Evolutionary conservation across 257 asterid genomes (phyloP), one percentile per base, ranked within the genome.

Genomic region (Echium plantagineum): DNA sequence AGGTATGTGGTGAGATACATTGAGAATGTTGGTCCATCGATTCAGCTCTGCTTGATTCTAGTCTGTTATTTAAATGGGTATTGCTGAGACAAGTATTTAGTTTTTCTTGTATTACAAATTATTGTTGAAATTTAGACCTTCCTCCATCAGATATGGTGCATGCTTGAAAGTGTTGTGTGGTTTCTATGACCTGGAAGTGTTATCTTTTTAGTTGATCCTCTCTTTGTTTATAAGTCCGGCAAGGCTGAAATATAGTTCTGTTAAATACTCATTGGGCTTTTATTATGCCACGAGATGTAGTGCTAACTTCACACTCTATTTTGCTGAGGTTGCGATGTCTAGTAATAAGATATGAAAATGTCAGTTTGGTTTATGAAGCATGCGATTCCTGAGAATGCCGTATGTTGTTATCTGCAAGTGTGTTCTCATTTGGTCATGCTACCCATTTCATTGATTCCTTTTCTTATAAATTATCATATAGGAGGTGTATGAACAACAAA

Each of bases 401-500:
- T 18, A 19, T 53, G 19, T 9, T 53, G 57, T 55, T 20, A 19
- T 16, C 18, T 5, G 5, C n/a, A 55, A 8, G 9, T 21, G 5
- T 55, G 15, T 55, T 12, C 48, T 55, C 5, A 20, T 16, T 16
- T 16, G 17, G 32, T n/a, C 26, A 21, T 21, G 17, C 49, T 17
- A 42, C 49, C 49, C 10, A 42, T 55, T 5, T 53, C 15, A 8
- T 53, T 53, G 22, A 42, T 15, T 12, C 49, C 49, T 4, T 42
- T 42, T 19, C 31, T 56, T 56, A 56, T 21, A 0, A 56, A 42
- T 42, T 42, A 42, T 42, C 13, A 49, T 70, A 76, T 90, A 87
- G 95, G 95, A 87, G 70, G 85, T 84, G 21, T 87, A 87, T 67
- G 90, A 87, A 68, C 88, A 82, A 57, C 95, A 84, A 72, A 87